A percentile compares a stretch with the other conserved stretches of the same genome.
These are phyloP conservation scores for Paramecium biaurelia DNA, from an alignment of 73 alveolate genomes.

Conservation along the genomic window DNA sequence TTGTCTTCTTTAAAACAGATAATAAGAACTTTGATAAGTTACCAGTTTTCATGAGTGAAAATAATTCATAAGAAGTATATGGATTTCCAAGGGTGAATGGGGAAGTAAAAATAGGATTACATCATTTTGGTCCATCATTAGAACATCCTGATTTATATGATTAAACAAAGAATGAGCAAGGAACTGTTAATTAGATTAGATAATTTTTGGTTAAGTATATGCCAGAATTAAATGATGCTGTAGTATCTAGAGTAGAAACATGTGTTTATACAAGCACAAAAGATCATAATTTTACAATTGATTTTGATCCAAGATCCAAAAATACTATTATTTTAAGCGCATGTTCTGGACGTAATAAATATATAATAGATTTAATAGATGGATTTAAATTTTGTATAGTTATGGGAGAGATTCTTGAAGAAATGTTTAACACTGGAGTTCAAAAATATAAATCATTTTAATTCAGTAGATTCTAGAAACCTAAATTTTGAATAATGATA, in stretches of 20 bases:
- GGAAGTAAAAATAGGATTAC: not conserved
- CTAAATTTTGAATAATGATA: conserved; percentile 2
- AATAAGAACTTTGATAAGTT: not conserved
- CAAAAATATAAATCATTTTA: not conserved
- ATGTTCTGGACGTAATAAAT: conserved; percentile 36
- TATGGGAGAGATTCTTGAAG: conserved; percentile 34
- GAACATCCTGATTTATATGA: conserved; percentile 18
- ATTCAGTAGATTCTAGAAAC: not conserved
- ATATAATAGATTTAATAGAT: not conserved
- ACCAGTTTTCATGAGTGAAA: conserved; percentile 25
- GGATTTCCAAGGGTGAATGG: conserved; percentile 44
- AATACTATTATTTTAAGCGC: conserved; percentile 27
- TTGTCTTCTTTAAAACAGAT: not conserved
- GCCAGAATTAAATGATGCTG: conserved; percentile 15
- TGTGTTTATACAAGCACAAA: conserved; percentile 10
- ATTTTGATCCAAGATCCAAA: conserved; percentile 11
- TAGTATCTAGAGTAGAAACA: not conserved
- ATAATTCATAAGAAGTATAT: not conserved
- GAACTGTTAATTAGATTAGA: not conserved
- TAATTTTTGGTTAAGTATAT: not conserved
- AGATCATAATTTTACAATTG: conserved; percentile 13
- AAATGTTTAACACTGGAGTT: conserved; percentile 11
- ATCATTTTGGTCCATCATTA: conserved; percentile 6
- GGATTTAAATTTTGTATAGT: conserved; percentile 25
- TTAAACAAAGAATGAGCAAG: not conserved